These are phyloP conservation scores for Trypanosoma scelopori DNA, from an alignment of 208 protist genomes.

Conservation along the genomic window DNA sequence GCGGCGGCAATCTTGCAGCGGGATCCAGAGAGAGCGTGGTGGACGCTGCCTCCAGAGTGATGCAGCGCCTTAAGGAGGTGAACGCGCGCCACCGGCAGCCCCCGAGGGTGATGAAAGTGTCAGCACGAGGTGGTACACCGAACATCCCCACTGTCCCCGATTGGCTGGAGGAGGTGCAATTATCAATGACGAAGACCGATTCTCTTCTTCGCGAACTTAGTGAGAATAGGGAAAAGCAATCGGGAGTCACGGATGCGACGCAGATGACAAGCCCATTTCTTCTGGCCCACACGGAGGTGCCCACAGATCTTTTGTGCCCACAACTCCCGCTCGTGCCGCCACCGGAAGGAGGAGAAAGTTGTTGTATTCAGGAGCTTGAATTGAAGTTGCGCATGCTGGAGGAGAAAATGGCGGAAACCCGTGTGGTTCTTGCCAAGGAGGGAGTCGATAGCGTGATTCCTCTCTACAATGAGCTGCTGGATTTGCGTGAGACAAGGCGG, in stretches of 20 bases:
- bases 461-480: constrained; percentile 56
- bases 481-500: constrained; percentile 33
- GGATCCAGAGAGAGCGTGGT: not conserved
- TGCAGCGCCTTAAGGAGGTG: constrained; percentile 9
- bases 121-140: not conserved
- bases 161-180: constrained; percentile 20
- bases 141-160: not conserved
- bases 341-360: not conserved
- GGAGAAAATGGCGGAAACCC: constrained; percentile 36
- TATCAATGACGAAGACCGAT: constrained; percentile 4
- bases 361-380: constrained; percentile 13
- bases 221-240: not conserved
- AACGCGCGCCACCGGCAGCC: not conserved
- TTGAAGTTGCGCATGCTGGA: constrained; percentile 15
- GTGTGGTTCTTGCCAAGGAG: constrained; percentile 45
- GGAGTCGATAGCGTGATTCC: constrained; percentile 36
- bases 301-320: not conserved
- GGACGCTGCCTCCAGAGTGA: not conserved
- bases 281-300: not conserved
- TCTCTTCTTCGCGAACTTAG: constrained; percentile 9
- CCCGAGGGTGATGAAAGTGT: not conserved
- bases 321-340: not conserved
- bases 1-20: not conserved
- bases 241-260: not conserved
- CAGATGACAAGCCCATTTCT: not conserved